Evolutionary conservation across 495 filamentous ascomycete species (phyloP).

Genomic region (Clohesyomyces aquaticus): DNA sequence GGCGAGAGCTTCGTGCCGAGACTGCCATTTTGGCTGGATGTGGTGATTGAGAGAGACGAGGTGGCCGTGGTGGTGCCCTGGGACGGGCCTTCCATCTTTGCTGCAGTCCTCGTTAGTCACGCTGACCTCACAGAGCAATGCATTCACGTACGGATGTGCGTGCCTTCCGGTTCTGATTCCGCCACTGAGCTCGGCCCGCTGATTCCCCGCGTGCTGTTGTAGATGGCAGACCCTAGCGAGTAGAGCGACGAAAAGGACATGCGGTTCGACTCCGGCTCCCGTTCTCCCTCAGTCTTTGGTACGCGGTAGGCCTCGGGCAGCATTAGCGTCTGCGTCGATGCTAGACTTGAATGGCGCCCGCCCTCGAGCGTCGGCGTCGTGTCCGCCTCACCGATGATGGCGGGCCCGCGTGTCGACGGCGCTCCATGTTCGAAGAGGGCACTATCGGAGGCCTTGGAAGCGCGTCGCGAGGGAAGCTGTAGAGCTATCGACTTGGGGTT

Average conservation of each 20-base stretch:
- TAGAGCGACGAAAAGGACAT: slow-evolving; percentile 69
- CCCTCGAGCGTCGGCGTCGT: slow-evolving; percentile 35
- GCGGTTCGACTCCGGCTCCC: slow-evolving; percentile 61
- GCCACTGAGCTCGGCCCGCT: slow-evolving; percentile 52
- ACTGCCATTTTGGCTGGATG: slow-evolving; percentile 47
- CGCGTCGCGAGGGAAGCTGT: slow-evolving; percentile 30
- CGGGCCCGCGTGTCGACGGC: slow-evolving; percentile 18
- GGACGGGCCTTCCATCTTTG: slow-evolving; percentile 25
- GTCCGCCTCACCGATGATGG: slow-evolving; percentile 39
- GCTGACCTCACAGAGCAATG: neutral
- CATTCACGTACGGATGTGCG: neutral
- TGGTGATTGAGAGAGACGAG: slow-evolving; percentile 60
- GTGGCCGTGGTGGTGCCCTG: slow-evolving; percentile 54
- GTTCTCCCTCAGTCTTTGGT: slow-evolving; percentile 39
- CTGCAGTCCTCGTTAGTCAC: slow-evolving; percentile 15
- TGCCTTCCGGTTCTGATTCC: slow-evolving; percentile 48
- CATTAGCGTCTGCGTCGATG: slow-evolving; percentile 31
- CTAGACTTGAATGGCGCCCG: slow-evolving; percentile 8
- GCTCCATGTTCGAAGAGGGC: slow-evolving; percentile 13
- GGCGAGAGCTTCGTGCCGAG: slow-evolving; percentile 44
- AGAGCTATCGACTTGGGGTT: slow-evolving; percentile 40
- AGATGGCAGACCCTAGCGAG: slow-evolving; percentile 62
- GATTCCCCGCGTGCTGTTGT: slow-evolving; percentile 35
- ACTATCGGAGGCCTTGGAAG: slow-evolving; percentile 37
- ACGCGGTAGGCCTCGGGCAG: slow-evolving; percentile 50